A percentile compares a stretch with the other conserved stretches of the same genome.
These are phyloP conservation scores for Acrocalymma vagum DNA, from an alignment of 2,329 filamentous ascomycete species.

Conservation along the genomic window DNA sequence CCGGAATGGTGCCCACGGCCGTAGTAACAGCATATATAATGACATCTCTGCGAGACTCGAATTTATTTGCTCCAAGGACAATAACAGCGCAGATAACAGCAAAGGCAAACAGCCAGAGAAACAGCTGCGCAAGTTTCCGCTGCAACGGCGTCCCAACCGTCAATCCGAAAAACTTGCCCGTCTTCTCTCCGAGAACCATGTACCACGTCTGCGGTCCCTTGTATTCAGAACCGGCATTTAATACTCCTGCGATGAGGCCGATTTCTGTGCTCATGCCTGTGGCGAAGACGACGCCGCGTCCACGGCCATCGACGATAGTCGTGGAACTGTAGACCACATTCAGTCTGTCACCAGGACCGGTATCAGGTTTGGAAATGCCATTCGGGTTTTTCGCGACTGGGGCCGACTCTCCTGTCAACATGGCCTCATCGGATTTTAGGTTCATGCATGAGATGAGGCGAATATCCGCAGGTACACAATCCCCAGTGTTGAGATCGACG, in stretches of 20 bases:
- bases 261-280: conserved; percentile 76
- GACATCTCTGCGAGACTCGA: conserved; percentile 50
- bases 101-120: conserved; percentile 79
- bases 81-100: conserved; percentile 76
- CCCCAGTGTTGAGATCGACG: conserved; percentile 65
- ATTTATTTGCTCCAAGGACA: conserved; percentile 70
- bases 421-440: conserved; percentile 74
- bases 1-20: conserved; percentile 57
- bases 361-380: conserved; percentile 51
- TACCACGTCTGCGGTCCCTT: not conserved
- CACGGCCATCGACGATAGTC: conserved; percentile 72
- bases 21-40: conserved; percentile 59
- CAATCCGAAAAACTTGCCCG: conserved; percentile 36
- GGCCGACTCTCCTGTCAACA: conserved; percentile 71
- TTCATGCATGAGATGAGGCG: conserved; percentile 57
- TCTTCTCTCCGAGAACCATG: conserved; percentile 12
- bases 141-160: conserved; percentile 31
- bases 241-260: conserved; percentile 72
- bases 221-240: conserved; percentile 57
- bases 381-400: conserved; percentile 67
- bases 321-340: conserved; percentile 74
- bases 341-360: conserved; percentile 70
- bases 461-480: conserved; percentile 72
- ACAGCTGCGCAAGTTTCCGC: conserved; percentile 23
- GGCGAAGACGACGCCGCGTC: conserved; percentile 68